Conservation (phyloP, 371 early-diverging fungal genomes). For the Gilbertella persicaria region DNA sequence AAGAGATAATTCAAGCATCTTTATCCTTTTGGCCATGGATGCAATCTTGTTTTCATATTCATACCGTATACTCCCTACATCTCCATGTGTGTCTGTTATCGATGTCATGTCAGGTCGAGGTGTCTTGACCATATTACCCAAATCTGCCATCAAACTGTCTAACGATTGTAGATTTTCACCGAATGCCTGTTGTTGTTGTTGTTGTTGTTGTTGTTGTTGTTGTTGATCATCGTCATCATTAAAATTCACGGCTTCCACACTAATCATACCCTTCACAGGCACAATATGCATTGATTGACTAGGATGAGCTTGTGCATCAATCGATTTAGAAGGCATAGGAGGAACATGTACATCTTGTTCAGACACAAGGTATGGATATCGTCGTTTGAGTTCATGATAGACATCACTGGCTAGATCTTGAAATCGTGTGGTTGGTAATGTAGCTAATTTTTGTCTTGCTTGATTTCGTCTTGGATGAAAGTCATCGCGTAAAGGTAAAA, state of each 20-base stretch:
- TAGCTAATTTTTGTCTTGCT: slow-evolving; percentile 95
- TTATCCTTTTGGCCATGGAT: slow-evolving; percentile 45
- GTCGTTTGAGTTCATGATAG: slow-evolving; percentile 77
- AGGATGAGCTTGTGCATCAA: slow-evolving; percentile 27
- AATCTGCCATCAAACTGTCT: slow-evolving; percentile 86
- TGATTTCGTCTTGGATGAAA: slow-evolving; percentile 97
- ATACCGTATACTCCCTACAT: slow-evolving; percentile 20
- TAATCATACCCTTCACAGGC: slow-evolving; percentile 52
- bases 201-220: slow-evolving; percentile 9
- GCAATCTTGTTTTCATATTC: slow-evolving; percentile 67
- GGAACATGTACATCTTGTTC: slow-evolving; percentile 33
- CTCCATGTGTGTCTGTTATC: neutral
- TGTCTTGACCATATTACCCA: slow-evolving; percentile 70
- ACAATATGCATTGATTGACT: slow-evolving; percentile 51
- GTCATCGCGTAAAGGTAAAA: slow-evolving; percentile 78
- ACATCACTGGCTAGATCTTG: slow-evolving; percentile 92
- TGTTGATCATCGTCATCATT: slow-evolving; percentile 25
- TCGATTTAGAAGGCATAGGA: slow-evolving; percentile 35
- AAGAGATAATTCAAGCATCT: slow-evolving; percentile 42
- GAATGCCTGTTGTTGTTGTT: slow-evolving; percentile 5
- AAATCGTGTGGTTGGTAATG: slow-evolving; percentile 82
- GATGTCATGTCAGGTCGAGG: slow-evolving; percentile 2
- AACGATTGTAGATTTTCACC: slow-evolving; percentile 17
- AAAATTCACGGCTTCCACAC: slow-evolving; percentile 35
- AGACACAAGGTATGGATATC: slow-evolving; percentile 60